Evolutionary conservation across 2,329 filamentous ascomycete genomes (phyloP), one percentile per base, ranked within the genome.

Genomic region (Calonectria montana): DNA sequence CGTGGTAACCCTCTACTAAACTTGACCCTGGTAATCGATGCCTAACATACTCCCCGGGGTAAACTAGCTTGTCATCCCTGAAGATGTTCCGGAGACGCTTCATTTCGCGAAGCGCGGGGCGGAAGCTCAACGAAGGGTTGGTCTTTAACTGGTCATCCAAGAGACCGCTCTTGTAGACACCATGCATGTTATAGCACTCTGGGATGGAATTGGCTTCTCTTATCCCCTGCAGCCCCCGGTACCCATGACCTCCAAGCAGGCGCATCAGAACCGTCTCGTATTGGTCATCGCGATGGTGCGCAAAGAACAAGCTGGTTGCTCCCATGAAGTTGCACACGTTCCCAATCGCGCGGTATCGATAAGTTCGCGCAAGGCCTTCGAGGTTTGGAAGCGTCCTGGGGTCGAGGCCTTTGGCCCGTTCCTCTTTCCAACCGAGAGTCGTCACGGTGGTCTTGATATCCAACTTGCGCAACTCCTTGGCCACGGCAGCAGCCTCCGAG

Each of bases 281-380:
- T 80, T 97, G 94, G 79, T 99, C 97, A 79, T 98, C 96, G 73
- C 89, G 87, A 81, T 99, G 97, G 80, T 99, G 97, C 4, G 93
- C 97, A 31, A 97, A 85, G 45, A 98, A 88, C 2, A 98, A 81
- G 23, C 90, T 89, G 5, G 82, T 83, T 4, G 94, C 89, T 0
- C 84, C 80, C 7, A 84, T 76, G 1, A 84, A 81, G 18, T 82
- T 82, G 80, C 94, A 95, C 9, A 88, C 87, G 16, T 77, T 80
- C 1, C 94, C 96, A 1, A 98, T 83, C 0, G 87, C 85, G 73
- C 90, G 92, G 82, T 96, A 98, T 16, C 97, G 91, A 39, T 93
- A 86, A 25, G 84, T 89, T 27, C 97, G 91, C 8, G 96, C 96
- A 25, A 91, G 80, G 3, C 91, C 93, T 84, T 98, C 97, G 76